Base-by-base conservation (phyloP, 345 rosid genomes). In the Salix purpurea region DNA sequence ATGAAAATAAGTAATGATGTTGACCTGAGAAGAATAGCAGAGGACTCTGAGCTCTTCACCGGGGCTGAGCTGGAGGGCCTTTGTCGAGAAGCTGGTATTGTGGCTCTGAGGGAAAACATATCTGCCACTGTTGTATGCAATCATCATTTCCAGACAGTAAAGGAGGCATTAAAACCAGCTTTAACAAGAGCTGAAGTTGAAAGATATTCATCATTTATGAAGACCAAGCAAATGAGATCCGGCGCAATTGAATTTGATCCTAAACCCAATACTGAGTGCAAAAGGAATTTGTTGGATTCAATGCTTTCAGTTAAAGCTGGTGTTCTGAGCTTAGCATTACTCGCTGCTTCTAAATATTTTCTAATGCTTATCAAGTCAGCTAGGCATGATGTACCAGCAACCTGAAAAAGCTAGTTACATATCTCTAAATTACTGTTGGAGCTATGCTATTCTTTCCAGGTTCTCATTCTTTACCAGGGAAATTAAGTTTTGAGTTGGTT, bases 31-130 rank as follows among this genome's bases (percentile, higher is more conserved):
- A 86, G 84, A 73, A 83, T 91, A 62, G 97, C 99, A 2, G 89
- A 87, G 66, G 94, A 89, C 23, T 91, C 98, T 0, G 94, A 91
- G 48, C 89, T 90, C n/a, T 93, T 91, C 74, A 93, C 96, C 0
- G 98, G 99, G 62, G 97, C 98, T 0, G 98, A 96, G 70, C 85
- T 93, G 50, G 94, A 93, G 65, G 92, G 94, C 50, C 84, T 96
- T 62, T 96, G 99, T 74, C 73, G 88, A 81, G 97, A 96, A 89
- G 92, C 92, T 40, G 98, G 97, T 77, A 89, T 89, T 2, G 93
- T 87, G 48, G 92, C 98, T 16, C 81, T 93, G 74, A 87, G 98
- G 83, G 99, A 96, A 83, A 82, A 91, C 88, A 91, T 92, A 5
- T 82, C 83, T 2, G 91, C 96, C 50, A 84, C 85, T 3, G 77